Evolutionary conservation across 352 stramenopile species (phyloP).

Genomic region (Hyphochytrium catenoides): DNA sequence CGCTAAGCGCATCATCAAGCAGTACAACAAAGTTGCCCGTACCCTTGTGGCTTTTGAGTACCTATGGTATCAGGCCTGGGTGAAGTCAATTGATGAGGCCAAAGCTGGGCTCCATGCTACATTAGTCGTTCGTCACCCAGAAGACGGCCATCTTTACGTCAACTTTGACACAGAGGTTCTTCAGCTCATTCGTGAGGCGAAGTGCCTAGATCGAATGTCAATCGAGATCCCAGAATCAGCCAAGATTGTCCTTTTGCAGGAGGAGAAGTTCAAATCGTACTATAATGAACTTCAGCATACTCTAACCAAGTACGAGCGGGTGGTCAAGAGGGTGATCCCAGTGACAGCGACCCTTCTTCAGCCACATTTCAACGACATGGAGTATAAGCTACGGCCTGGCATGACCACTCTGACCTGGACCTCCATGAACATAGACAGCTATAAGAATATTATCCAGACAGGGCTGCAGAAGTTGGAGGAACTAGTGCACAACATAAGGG

Average conservation of each 20-base stretch:
- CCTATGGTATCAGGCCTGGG: constrained; percentile 96
- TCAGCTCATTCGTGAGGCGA: constrained; percentile 87
- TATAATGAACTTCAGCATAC: constrained; percentile 93
- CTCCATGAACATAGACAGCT: constrained; percentile 97
- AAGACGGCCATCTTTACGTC: constrained; percentile 93
- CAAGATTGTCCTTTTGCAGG: constrained; percentile 91
- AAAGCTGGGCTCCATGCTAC: constrained; percentile 93
- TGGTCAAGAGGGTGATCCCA: constrained; percentile 87
- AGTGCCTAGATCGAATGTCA: constrained; percentile 92
- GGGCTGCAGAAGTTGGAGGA: constrained; percentile 88
- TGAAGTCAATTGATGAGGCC: constrained; percentile 89
- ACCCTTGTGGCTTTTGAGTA: constrained; percentile 96
- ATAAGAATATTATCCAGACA: constrained; percentile 74
- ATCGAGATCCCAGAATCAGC: constrained; percentile 92
- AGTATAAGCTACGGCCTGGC: constrained; percentile 91
- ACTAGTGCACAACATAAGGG: constrained; percentile 93
- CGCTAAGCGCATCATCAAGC: constrained; percentile 91
- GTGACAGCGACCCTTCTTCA: constrained; percentile 84
- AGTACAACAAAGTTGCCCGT: constrained; percentile 97
- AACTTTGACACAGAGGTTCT: constrained; percentile 98
- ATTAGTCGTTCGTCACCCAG: constrained; percentile 93
- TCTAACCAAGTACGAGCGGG: constrained; percentile 88
- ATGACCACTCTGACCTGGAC: constrained; percentile 99
- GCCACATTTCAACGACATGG: constrained; percentile 97
- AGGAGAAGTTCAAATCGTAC: constrained; percentile 98